Conservation (phyloP, 2,329 filamentous ascomycete genomes). For the Neophaeococcomyces mojaviensis region DNA sequence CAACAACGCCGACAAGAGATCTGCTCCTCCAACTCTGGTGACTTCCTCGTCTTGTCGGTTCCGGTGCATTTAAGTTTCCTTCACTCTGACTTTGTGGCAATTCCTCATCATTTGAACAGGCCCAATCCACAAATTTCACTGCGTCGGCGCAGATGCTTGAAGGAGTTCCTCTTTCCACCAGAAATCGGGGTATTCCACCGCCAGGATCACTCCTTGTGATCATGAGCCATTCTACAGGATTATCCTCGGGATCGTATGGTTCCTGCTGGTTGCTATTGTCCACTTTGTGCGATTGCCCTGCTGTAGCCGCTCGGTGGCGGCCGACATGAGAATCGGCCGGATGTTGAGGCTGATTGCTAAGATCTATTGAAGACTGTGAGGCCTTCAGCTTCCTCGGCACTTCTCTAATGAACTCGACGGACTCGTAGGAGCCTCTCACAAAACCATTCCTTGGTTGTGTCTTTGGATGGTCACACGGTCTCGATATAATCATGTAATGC, state of each 20-base stretch:
- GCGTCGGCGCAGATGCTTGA: conserved; percentile 72
- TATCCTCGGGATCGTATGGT: conserved; percentile 45
- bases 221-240: conserved; percentile 86
- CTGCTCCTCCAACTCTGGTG: conserved; percentile 1
- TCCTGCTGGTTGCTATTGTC: background rate
- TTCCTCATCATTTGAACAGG: conserved; percentile 42
- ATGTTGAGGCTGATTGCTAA: background rate
- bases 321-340: background rate
- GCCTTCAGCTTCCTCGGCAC: conserved; percentile 52
- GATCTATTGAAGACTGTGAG: conserved; percentile 19
- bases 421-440: conserved; percentile 82
- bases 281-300: background rate
- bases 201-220: conserved; percentile 82
- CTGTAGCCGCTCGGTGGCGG: background rate
- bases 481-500: conserved; percentile 81
- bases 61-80: background rate
- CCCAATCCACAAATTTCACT: conserved; percentile 76
- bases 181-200: conserved; percentile 77
- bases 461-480: conserved; percentile 70
- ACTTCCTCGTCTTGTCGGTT: conserved; percentile 2
- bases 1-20: conserved; percentile 3
- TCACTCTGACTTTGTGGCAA: background rate
- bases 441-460: conserved; percentile 63
- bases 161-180: conserved; percentile 85
- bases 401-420: conserved; percentile 83